Base-by-base conservation (phyloP, 495 filamentous ascomycete species). In the Evernia prunastri region DNA sequence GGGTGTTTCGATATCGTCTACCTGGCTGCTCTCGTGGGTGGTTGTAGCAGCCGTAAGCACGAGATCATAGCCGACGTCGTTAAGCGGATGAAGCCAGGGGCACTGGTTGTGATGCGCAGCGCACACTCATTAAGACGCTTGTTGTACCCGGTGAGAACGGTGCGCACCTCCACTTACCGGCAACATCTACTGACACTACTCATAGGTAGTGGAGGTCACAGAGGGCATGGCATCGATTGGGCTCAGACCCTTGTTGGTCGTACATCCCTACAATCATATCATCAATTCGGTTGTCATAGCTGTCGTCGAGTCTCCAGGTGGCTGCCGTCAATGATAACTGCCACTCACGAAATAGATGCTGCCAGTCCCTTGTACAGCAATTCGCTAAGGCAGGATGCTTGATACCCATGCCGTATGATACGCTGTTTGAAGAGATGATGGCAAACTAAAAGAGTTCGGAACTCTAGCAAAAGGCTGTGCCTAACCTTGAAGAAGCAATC, bases 11-110 rank as follows among this genome's bases (percentile, higher is more conserved):
- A 81, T 58, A 74, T 81, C 4, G 77, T 82, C 0, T 80, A 71
- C 63, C 62, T 82, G 9, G 79, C 79, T 8, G 78, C 77, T 18
- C 67, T 82, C 0, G 79, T 82, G 5, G 78, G 79, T 3, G 67
- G 47, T 13, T 67, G 61, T n/a, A 69, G 70, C n/a, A 56, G 35
- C 13, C 66, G 72, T 18, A 82, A 82, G 63, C 56, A 71, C 15
- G 51, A 58, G 8, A 70, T 79, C 12, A 42, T 82, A 20, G 57
- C 36, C 15, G 63, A 66, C 8, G 58, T 80, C 0, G 74, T 70
- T 13, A 53, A 42, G 37, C 67, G 63, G 40, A 77, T 79, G 74
- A 71, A 51, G 31, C 60, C 63, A 11, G 77, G 77, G 4, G 71
- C 70, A 29, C 31, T 80, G 23, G 51, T 82, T n/a, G 66, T 79